Percentiles rank a stretch among this genome's conserved stretches.
These are phyloP conservation scores for Yamadazyma epiphylla DNA, from an alignment of 1,139 yeast species.

Conservation along the genomic window DNA sequence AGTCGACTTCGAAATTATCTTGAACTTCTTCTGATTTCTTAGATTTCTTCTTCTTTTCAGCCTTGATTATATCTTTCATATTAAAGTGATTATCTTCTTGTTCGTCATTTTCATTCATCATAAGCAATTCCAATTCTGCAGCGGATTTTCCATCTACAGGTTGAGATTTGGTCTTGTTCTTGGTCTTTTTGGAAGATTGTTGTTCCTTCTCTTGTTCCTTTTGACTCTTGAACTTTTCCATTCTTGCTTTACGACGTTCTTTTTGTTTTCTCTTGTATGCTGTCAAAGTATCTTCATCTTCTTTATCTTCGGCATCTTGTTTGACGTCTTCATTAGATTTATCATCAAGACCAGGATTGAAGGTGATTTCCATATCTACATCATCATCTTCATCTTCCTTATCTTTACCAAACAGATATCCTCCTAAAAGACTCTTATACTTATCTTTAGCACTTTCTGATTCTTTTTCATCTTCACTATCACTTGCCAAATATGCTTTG, in stretches of 20 bases:
- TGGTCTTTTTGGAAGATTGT: conserved; percentile 4
- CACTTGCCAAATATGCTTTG: conserved; percentile 91
- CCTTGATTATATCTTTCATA: conserved; percentile 72
- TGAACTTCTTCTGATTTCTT: conserved; percentile 45
- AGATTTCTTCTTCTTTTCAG: conserved; percentile 57
- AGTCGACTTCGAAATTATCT: conserved; percentile 65
- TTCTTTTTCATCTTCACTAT: conserved; percentile 53
- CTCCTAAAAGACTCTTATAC: conserved; percentile 60
- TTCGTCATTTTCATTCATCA: conserved; percentile 53
- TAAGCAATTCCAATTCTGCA: conserved; percentile 74
- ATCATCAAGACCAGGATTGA: conserved; percentile 82
- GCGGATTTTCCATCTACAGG: conserved; percentile 41
- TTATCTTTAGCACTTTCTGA: conserved; percentile 46
- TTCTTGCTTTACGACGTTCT: conserved; percentile 82
- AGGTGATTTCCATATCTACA: conserved; percentile 93
- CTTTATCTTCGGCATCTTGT: conserved; percentile 26
- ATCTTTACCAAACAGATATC: conserved; percentile 29
- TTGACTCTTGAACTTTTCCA: conserved; percentile 64
- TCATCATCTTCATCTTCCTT: conserved; percentile 52
- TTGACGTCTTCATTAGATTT: conserved; percentile 22
- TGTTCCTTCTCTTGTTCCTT: conserved; percentile 20
- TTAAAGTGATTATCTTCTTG: conserved; percentile 60
- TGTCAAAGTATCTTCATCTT: conserved; percentile 70
- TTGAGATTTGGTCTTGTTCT: conserved; percentile 12
- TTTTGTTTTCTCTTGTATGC: conserved; percentile 84